Conservation (phyloP, 1,284 basidiomycete species). For the Calocybe gambosa region DNA sequence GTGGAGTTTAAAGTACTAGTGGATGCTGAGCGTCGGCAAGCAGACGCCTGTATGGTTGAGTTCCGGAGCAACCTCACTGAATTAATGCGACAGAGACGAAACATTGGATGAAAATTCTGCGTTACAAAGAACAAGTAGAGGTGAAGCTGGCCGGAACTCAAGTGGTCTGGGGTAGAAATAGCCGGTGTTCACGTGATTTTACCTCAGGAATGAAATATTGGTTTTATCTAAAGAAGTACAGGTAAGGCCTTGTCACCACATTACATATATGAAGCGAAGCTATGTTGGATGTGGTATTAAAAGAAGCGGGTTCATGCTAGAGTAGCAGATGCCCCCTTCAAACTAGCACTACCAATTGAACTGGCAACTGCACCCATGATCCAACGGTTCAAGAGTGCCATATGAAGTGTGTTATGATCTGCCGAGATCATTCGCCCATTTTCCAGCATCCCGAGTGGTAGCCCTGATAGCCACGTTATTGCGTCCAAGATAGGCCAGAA, state of each 20-base stretch:
- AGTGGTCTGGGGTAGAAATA: background rate
- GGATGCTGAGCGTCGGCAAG: conserved; percentile 16
- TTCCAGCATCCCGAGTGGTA: background rate
- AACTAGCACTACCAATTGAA: background rate
- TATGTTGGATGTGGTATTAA: too few relatives aligned
- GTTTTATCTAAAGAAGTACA: too few relatives aligned
- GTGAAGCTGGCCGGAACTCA: background rate
- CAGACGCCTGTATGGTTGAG: background rate
- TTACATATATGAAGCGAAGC: too few relatives aligned
- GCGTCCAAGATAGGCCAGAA: background rate
- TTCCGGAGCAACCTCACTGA: conserved; percentile 4
- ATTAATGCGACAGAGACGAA: conserved; percentile 11
- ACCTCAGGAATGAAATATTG: background rate
- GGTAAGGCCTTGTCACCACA: too few relatives aligned
- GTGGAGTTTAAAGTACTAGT: conserved; percentile 13
- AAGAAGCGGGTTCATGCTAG: too few relatives aligned
- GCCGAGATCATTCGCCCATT: background rate
- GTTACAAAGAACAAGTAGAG: background rate
- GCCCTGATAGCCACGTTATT: background rate
- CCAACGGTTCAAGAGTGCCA: background rate
- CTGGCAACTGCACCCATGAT: background rate
- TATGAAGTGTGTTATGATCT: background rate
- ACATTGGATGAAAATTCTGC: conserved; percentile 7
- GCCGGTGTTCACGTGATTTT: background rate
- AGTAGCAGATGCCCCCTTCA: background rate